phyloP scores from a whole-genome alignment of 106 monocot genomes.

The Alisma plantagoaquatica region DNA sequence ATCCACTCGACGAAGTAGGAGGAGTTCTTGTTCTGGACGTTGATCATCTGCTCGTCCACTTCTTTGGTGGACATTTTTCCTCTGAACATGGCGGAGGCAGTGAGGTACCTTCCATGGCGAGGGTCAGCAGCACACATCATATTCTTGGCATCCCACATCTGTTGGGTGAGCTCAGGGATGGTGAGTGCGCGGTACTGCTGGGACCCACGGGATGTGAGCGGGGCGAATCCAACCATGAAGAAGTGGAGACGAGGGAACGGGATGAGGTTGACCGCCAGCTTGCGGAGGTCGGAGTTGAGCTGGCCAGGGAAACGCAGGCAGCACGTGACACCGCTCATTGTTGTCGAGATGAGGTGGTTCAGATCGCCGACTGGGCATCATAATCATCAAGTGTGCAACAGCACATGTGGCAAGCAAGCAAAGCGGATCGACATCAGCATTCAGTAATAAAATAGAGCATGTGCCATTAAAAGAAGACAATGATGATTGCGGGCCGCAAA shows the following conservation, averaged over 20 bases:
- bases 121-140: slow-evolving; percentile 75
- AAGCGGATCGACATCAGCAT: background rate
- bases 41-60: slow-evolving; percentile 46
- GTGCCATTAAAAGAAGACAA: no score
- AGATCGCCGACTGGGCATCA: slow-evolving; percentile 19
- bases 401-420: background rate
- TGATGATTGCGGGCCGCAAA: no score
- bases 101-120: slow-evolving; percentile 61
- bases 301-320: slow-evolving; percentile 56
- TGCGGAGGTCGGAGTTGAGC: slow-evolving; percentile 51
- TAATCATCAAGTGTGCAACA: no score
- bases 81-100: slow-evolving; percentile 43
- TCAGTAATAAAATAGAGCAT: no score
- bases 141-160: slow-evolving; percentile 74
- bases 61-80: slow-evolving; percentile 44
- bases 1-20: slow-evolving; percentile 84
- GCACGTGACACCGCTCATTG: slow-evolving; percentile 46
- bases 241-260: slow-evolving; percentile 74
- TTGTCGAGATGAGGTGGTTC: slow-evolving; percentile 29
- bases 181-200: slow-evolving; percentile 58
- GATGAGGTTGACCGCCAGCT: slow-evolving; percentile 59
- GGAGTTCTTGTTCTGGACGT: slow-evolving; percentile 68
- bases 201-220: slow-evolving; percentile 55
- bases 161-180: slow-evolving; percentile 61
- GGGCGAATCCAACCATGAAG: slow-evolving; percentile 68